A percentile compares a stretch with the other conserved stretches of the same genome.
phyloP scores from a whole-genome alignment of 768 basidiomycete genomes.

The Boletus rubropictus region DNA sequence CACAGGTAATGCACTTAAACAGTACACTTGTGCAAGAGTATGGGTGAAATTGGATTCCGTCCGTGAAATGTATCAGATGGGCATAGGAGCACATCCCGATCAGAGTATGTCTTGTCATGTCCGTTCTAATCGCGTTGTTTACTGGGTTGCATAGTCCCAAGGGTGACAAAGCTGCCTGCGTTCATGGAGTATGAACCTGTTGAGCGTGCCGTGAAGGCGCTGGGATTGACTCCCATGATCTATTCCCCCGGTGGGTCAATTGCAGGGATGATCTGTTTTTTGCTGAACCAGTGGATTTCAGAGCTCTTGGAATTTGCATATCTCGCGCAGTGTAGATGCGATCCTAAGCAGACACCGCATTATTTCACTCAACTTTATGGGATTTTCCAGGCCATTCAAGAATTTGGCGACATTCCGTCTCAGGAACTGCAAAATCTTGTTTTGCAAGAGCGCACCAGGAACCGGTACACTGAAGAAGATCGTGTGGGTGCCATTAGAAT shows the following conservation, averaged over 20 bases:
- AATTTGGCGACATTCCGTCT: slow-evolving; percentile 42
- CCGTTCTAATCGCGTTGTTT: background rate
- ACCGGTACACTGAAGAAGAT: slow-evolving; percentile 59
- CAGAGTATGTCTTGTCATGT: slow-evolving; percentile 49
- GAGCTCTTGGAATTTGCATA: slow-evolving; percentile 77
- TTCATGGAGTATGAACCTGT: slow-evolving; percentile 39
- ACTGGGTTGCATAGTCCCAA: slow-evolving; percentile 41
- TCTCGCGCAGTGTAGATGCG: slow-evolving; percentile 74
- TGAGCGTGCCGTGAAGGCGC: slow-evolving; percentile 36
- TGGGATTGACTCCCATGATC: slow-evolving; percentile 64
- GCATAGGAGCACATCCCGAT: slow-evolving; percentile 70
- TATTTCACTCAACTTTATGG: slow-evolving; percentile 59
- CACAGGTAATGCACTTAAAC: slow-evolving; percentile 44
- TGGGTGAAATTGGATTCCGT: slow-evolving; percentile 53
- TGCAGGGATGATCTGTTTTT: background rate
- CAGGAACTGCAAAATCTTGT: slow-evolving; percentile 52
- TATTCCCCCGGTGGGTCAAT: slow-evolving; percentile 54
- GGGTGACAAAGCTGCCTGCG: slow-evolving; percentile 42
- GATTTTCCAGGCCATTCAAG: slow-evolving; percentile 47
- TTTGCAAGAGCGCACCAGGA: slow-evolving; percentile 54
- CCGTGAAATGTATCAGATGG: slow-evolving; percentile 66
- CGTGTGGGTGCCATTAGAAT: slow-evolving; percentile 39
- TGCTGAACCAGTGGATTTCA: slow-evolving; percentile 25
- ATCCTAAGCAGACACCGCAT: slow-evolving; percentile 54
- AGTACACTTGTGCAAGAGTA: slow-evolving; percentile 35